Conservation (phyloP, 768 basidiomycete species). For the Xerocomus spinulosus region DNA sequence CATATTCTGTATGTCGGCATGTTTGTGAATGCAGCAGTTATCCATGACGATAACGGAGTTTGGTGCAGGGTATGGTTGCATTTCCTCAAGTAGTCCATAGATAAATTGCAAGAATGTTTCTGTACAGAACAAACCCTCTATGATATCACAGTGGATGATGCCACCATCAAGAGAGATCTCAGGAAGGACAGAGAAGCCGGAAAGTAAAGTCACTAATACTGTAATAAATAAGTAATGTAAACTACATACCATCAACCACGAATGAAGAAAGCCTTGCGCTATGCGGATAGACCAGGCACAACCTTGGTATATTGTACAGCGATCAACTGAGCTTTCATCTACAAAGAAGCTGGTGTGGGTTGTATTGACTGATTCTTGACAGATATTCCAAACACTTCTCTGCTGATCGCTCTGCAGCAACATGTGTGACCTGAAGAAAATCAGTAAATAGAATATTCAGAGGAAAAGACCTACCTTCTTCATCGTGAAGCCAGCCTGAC, state of each 20-base stretch:
- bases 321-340: not conserved
- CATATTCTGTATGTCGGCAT: not conserved
- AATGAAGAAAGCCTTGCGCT: not conserved
- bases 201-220: not conserved
- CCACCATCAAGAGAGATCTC: not conserved
- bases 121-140: not conserved
- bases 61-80: not conserved
- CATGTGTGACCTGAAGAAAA: not conserved
- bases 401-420: not conserved
- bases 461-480: not conserved
- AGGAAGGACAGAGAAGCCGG: conserved; percentile 5
- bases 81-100: not conserved
- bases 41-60: conserved; percentile 5
- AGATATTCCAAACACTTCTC: not conserved
- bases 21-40: conserved; percentile 4
- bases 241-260: not conserved
- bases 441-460: not conserved
- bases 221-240: not conserved
- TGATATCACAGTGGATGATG: conserved; percentile 1
- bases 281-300: not conserved
- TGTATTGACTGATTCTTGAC: no score
- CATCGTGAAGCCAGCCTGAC: not conserved
- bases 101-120: not conserved
- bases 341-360: not conserved
- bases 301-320: not conserved